These are phyloP conservation scores for Boletellus sp. DNA, from an alignment of 768 basidiomycete genomes.

Conservation along the genomic window DNA sequence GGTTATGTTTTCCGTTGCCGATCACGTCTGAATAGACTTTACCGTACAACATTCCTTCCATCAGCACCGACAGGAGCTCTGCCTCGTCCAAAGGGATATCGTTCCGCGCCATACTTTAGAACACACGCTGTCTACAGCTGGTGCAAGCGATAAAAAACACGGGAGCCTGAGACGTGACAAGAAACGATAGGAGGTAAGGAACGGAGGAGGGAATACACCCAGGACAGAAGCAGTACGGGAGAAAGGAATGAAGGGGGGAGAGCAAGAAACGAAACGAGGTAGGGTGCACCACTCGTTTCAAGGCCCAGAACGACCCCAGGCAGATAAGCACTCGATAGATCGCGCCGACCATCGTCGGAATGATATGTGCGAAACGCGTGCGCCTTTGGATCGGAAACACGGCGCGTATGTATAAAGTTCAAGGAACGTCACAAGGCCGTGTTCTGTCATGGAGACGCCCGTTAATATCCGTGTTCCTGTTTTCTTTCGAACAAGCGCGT, in stretches of 20 bases:
- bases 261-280: not conserved
- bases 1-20: not conserved
- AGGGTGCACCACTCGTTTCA: not conserved
- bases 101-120: not conserved
- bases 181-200: not conserved
- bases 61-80: constrained; percentile 15
- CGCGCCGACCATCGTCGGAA: too few species aligned
- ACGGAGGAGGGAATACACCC: not conserved
- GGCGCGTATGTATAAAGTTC: too few species aligned
- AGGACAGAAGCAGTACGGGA: not conserved
- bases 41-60: constrained; percentile 24
- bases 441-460: too few species aligned
- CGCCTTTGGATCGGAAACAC: too few species aligned
- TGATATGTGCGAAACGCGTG: too few species aligned
- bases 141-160: not conserved
- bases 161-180: not conserved
- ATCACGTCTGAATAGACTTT: not conserved
- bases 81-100: constrained; percentile 18
- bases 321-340: too few species aligned
- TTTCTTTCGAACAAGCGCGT: too few species aligned
- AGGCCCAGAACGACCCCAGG: not conserved
- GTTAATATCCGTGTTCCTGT: too few species aligned
- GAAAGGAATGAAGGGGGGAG: not conserved
- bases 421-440: too few species aligned
- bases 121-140: not conserved